Evolutionary conservation across 495 filamentous ascomycete genomes (phyloP).

Genomic region (Tuber brumale): DNA sequence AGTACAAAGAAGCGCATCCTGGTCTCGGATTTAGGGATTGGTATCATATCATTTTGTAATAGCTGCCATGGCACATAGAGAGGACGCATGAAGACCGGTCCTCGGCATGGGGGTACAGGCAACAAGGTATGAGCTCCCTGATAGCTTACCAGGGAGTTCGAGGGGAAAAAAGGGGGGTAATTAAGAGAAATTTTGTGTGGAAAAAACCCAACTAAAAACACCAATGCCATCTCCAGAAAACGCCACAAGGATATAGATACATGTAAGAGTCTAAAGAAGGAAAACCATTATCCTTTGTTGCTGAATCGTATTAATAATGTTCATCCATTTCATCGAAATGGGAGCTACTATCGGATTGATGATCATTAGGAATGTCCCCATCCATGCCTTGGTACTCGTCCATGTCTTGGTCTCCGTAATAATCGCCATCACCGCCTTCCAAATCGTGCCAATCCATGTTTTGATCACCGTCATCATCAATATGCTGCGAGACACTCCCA

Average conservation of each 20-base stretch:
- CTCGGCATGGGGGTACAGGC: neutral
- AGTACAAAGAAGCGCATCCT: neutral
- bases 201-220: neutral
- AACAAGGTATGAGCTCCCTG: neutral
- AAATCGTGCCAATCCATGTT: neutral
- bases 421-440: neutral
- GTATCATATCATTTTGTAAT: neutral
- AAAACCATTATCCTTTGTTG: neutral
- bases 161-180: neutral
- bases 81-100: neutral
- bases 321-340: neutral
- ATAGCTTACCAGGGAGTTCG: neutral
- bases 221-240: neutral
- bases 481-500: neutral
- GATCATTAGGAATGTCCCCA: neutral
- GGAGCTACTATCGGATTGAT: neutral
- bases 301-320: neutral
- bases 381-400: neutral
- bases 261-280: neutral
- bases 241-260: conserved; percentile 6
- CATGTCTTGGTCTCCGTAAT: neutral
- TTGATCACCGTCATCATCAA: neutral
- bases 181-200: neutral
- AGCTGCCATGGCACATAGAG: neutral
- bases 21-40: neutral